Evolutionary conservation across 768 basidiomycete species (phyloP).

Genomic region (Kwoniella dendrophila): DNA sequence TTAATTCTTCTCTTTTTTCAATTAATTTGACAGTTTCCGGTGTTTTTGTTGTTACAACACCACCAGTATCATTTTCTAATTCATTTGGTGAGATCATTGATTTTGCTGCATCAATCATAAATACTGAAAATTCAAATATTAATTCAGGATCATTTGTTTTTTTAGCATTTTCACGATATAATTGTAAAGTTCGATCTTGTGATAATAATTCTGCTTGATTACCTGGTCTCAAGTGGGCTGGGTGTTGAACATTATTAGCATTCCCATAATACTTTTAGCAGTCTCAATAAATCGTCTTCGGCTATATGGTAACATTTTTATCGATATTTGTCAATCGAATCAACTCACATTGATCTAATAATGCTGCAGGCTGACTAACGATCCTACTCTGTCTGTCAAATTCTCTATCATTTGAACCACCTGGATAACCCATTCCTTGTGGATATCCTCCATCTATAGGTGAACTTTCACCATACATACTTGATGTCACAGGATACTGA

Average conservation of each 20-base stretch:
- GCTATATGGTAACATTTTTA: too few species aligned
- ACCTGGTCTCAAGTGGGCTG: conserved; percentile 83
- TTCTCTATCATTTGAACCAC: conserved; percentile 15
- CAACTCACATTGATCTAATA: conserved; percentile 55
- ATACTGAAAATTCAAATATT: conserved; percentile 97
- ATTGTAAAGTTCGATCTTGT: conserved; percentile 92
- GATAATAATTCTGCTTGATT: conserved; percentile 89
- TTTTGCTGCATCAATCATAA: conserved; percentile 97
- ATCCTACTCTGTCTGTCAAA: conserved; percentile 30
- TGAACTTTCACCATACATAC: conserved; percentile 28
- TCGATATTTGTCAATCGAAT: too few species aligned
- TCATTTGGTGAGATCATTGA: conserved; percentile 71
- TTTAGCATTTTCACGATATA: conserved; percentile 96
- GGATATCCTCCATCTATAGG: conserved; percentile 16
- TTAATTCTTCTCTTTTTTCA: conserved; percentile 68
- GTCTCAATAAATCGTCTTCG: not conserved
- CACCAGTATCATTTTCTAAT: conserved; percentile 21
- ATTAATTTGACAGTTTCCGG: conserved; percentile 30
- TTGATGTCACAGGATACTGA: conserved; percentile 1
- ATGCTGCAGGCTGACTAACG: conserved; percentile 44
- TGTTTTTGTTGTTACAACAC: conserved; percentile 8
- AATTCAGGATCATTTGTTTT: conserved; percentile 97
- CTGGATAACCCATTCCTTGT: conserved; percentile 25
- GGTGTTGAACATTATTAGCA: not conserved
- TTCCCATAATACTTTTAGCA: not conserved